Evolutionary conservation across 2,329 filamentous ascomycete genomes (phyloP), one percentile per base, ranked within the genome.

Genomic region (Lachnellula subtilissima): DNA sequence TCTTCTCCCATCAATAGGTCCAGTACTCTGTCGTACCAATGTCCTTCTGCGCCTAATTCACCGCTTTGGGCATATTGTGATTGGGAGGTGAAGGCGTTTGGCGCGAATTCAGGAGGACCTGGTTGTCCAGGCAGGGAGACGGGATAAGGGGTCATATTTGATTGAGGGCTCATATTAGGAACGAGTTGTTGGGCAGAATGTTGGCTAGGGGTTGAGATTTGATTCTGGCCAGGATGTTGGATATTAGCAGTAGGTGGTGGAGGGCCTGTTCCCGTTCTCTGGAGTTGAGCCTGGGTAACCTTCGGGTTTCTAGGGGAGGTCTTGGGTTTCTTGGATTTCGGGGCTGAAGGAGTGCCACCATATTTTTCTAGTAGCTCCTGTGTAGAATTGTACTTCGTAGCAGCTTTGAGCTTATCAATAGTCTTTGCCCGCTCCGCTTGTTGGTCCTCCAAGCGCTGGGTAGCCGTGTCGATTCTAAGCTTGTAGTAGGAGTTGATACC

Each of bases 321-420:
- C 51, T 63, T 64, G 14, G 58, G 50, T 25, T 57, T 60, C 47
- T 66, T 67, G 3, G 60, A 57, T 52, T 67, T 67, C 11, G 65
- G 58, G 45, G 69, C 67, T 7, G 67, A 64, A 53, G 69, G 56
- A 37, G 62, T 63, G 9, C 84, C 88, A 37, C 91, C 92, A 71
- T 99, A 99, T 67, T 97, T 99, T 67, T 97, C 90, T 11, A 99
- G 82, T 57, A 99, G 75, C 70, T 97, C 85, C 67, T 95, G 84
- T 1, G 94, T 99, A 35, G 92, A 94, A 73, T 97, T 90, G 75
- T 97, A 99, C 72, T 89, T 96, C 36, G 94, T 99, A 25, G 92
- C 92, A 56, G 88, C 86, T 74, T 99, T 99, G 61, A 99, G 83
- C 73, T 92, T 92, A 70, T 96, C 88, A 62, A 99, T 97, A 2